phyloP scores from a whole-genome alignment of 768 basidiomycete genomes.

The Floccularia luteovirens region DNA sequence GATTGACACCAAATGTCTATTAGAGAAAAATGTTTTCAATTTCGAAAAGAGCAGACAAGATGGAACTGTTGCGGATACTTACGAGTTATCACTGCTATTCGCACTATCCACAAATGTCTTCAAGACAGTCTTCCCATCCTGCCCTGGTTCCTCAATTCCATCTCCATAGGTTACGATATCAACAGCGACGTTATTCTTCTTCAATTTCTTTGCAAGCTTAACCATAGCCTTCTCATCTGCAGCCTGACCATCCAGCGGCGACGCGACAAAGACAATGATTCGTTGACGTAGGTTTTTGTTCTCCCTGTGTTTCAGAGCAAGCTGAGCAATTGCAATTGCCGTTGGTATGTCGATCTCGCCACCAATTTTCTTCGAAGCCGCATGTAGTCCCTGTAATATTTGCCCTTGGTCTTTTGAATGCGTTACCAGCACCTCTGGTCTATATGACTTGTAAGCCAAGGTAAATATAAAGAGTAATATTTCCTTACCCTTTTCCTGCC shows the following conservation, averaged over 20 bases:
- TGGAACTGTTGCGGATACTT: slow-evolving; percentile 18
- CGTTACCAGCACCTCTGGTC: slow-evolving; percentile 94
- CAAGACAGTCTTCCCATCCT: slow-evolving; percentile 59
- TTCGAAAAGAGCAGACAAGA: not conserved
- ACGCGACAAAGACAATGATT: slow-evolving; percentile 90
- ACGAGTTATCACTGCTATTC: slow-evolving; percentile 83
- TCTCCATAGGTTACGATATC: slow-evolving; percentile 91
- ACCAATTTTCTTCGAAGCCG: slow-evolving; percentile 62
- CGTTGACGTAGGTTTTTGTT: slow-evolving; percentile 98
- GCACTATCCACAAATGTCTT: slow-evolving; percentile 79
- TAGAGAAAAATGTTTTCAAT: no score
- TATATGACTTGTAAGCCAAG: slow-evolving; percentile 19
- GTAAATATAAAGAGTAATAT: slow-evolving; percentile 1
- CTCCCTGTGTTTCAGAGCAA: slow-evolving; percentile 94
- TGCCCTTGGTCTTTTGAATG: slow-evolving; percentile 94
- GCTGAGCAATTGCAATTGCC: slow-evolving; percentile 87
- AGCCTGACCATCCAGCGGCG: slow-evolving; percentile 66
- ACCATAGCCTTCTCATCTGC: slow-evolving; percentile 77
- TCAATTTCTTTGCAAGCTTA: slow-evolving; percentile 91
- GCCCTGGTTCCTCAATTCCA: slow-evolving; percentile 61
- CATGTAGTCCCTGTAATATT: slow-evolving; percentile 74
- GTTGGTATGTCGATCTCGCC: slow-evolving; percentile 85
- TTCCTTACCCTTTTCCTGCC: slow-evolving; percentile 86
- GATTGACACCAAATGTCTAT: slow-evolving; percentile 75
- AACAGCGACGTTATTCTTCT: slow-evolving; percentile 98